Percentiles rank a stretch among this genome's conserved stretches.
phyloP scores from a whole-genome alignment of 1,284 basidiomycete species.

The Leccinum pachyderme region DNA sequence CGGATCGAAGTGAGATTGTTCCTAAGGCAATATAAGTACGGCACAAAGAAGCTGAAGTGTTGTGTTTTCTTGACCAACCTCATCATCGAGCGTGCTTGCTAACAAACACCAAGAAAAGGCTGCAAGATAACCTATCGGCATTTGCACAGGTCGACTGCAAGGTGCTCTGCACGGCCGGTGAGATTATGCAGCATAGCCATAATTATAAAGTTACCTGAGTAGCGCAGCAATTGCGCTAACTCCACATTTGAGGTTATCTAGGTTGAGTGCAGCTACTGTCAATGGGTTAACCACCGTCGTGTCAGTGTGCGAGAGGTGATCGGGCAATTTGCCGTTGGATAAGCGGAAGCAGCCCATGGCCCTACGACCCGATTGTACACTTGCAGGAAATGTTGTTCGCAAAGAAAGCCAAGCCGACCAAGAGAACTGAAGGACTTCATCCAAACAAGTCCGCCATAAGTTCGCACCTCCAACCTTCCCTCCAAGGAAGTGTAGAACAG shows the following conservation, averaged over 20 bases:
- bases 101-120: conserved; percentile 53
- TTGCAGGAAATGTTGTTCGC: conserved; percentile 52
- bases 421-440: conserved; percentile 61
- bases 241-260: conserved; percentile 59
- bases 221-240: conserved; percentile 53
- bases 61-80: conserved; percentile 26
- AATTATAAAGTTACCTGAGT: conserved; percentile 40
- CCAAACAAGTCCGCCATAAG: conserved; percentile 70
- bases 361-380: conserved; percentile 17
- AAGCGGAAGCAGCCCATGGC: conserved; percentile 4
- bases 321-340: conserved; percentile 11
- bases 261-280: conserved; percentile 48
- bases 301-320: conserved; percentile 11
- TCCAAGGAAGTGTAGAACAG: conserved; percentile 63
- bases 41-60: neutral
- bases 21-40: conserved; percentile 34
- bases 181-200: conserved; percentile 1
- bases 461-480: conserved; percentile 73
- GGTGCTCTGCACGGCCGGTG: conserved; percentile 43
- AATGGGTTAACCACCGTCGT: conserved; percentile 36
- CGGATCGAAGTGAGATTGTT: conserved; percentile 48
- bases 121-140: conserved; percentile 68
- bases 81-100: conserved; percentile 54
- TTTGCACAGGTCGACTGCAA: conserved; percentile 63
- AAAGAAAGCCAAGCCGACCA: conserved; percentile 59